Conservation (phyloP, 768 basidiomycete species). For the Leccinum uliginosum region DNA sequence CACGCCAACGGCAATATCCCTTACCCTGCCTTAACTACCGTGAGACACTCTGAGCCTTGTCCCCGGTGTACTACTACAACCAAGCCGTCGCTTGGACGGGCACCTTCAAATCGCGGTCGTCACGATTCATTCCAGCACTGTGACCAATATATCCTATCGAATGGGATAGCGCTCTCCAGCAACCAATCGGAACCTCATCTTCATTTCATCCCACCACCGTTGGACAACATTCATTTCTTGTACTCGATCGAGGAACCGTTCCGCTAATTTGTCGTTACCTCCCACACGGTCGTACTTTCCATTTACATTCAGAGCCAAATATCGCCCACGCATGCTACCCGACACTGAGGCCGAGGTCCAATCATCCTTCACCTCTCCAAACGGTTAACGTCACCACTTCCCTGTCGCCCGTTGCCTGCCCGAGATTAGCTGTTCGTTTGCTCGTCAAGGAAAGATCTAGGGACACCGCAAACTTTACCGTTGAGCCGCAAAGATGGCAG, state of each 20-base stretch:
- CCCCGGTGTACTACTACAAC: not conserved
- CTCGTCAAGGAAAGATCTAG: conserved; percentile 6
- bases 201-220: conserved; percentile 2
- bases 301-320: not conserved
- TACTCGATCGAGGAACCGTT: not conserved
- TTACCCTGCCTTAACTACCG: conserved; percentile 2
- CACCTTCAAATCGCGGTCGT: not conserved
- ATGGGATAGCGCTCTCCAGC: not conserved
- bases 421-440: conserved; percentile 9
- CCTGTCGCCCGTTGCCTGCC: conserved; percentile 7
- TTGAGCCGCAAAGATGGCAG: not conserved
- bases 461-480: not conserved
- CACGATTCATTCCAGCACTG: conserved; percentile 4
- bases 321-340: not conserved
- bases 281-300: not conserved
- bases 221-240: not conserved
- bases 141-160: not conserved
- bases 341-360: not conserved
- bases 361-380: not conserved
- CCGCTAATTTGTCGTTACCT: conserved; percentile 4
- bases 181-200: not conserved
- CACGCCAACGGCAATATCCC: conserved; percentile 8
- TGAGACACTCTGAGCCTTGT: conserved; percentile 3
- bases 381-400: conserved; percentile 7
- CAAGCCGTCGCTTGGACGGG: not conserved